Conservation (phyloP, 2,329 filamentous ascomycete genomes). For the Verticillium nonalfalfae region DNA sequence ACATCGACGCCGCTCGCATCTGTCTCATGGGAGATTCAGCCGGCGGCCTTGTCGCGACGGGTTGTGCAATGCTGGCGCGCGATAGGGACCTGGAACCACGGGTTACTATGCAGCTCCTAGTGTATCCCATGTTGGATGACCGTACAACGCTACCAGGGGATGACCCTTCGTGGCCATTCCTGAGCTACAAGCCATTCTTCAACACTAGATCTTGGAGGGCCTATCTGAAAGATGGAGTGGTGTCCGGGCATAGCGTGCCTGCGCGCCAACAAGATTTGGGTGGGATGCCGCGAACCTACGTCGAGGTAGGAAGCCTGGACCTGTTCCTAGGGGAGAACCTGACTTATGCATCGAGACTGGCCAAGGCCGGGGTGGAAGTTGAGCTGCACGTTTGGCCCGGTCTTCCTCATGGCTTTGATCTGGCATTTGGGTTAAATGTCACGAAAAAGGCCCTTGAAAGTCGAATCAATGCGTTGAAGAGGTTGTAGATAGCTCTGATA, state of each 20-base stretch:
- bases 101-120: conserved; percentile 21
- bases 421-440: conserved; percentile 3
- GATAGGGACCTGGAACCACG: conserved; percentile 16
- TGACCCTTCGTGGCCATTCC: neutral
- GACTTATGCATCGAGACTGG: conserved; percentile 22
- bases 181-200: conserved; percentile 12
- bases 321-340: conserved; percentile 28
- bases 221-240: conserved; percentile 7
- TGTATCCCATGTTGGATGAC: conserved; percentile 27
- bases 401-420: conserved; percentile 30
- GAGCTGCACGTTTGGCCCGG: conserved; percentile 34
- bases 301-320: conserved; percentile 31
- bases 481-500: neutral
- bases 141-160: conserved; percentile 7
- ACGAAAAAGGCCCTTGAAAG: conserved; percentile 16
- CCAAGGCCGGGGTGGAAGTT: conserved; percentile 22
- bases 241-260: conserved; percentile 15
- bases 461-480: conserved; percentile 10
- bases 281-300: conserved; percentile 27
- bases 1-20: conserved; percentile 14
- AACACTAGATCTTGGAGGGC: conserved; percentile 17
- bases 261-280: conserved; percentile 15
- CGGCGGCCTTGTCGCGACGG: conserved; percentile 14
- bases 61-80: conserved; percentile 30
- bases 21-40: conserved; percentile 15